Evolutionary conservation across 2,329 filamentous ascomycete species (phyloP).

Genomic region (Hypoxylon sp.): DNA sequence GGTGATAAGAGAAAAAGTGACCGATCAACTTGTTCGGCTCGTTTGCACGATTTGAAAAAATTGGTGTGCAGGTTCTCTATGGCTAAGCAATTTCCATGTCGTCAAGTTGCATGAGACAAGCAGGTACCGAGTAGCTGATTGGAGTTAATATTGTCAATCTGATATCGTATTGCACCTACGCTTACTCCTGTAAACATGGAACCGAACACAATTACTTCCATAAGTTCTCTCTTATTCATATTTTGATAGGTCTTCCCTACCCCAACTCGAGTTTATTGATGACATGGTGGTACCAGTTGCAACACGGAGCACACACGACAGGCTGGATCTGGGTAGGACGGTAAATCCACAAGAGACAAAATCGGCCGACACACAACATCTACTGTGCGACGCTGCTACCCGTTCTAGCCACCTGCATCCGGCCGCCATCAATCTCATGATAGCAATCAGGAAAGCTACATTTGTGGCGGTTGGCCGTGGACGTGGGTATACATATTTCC

Average conservation of each 20-base stretch:
- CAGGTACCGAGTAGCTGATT: constrained; percentile 15
- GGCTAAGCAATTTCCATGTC: constrained; percentile 17
- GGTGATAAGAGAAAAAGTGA: constrained; percentile 1
- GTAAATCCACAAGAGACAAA: constrained; percentile 11
- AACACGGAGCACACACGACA: constrained; percentile 25
- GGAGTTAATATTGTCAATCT: too few relatives aligned
- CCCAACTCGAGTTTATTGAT: constrained; percentile 8
- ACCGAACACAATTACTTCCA: constrained; percentile 5
- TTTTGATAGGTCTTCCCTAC: too few relatives aligned
- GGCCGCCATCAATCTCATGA: constrained; percentile 14
- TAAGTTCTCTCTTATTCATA: too few relatives aligned
- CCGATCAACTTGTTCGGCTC: constrained; percentile 3
- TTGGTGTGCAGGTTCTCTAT: not conserved
- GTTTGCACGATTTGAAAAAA: constrained; percentile 12
- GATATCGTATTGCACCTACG: constrained; percentile 10
- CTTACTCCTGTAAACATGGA: too few relatives aligned
- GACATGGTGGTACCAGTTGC: constrained; percentile 19
- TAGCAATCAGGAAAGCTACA: constrained; percentile 30
- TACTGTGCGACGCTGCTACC: constrained; percentile 19
- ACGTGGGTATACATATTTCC: too few relatives aligned
- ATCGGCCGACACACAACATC: constrained; percentile 14
- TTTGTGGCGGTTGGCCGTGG: constrained; percentile 11
- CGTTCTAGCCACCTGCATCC: constrained; percentile 25
- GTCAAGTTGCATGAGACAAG: constrained; percentile 28
- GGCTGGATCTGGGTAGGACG: constrained; percentile 32